A percentile compares a stretch with the other conserved stretches of the same genome.
Evolutionary conservation across 768 basidiomycete species (phyloP).

Genomic region (Kwoniella bestiolae): DNA sequence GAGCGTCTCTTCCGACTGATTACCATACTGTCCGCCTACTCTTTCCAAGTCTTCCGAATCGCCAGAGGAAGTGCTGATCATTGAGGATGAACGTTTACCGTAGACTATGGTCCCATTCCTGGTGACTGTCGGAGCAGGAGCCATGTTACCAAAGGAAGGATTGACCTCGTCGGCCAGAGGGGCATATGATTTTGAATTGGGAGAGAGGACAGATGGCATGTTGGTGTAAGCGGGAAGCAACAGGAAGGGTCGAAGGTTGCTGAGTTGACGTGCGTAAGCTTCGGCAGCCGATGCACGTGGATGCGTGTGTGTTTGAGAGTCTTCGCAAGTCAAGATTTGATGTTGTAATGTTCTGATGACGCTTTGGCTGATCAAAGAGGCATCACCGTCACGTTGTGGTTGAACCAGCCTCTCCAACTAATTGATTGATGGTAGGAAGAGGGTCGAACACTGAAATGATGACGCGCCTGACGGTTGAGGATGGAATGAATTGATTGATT

Average conservation of each 20-base stretch:
- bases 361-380: not conserved
- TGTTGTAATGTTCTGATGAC: no score
- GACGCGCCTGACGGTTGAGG: not conserved
- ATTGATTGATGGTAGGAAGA: no score
- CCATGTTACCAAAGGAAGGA: conserved; percentile 37
- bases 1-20: conserved; percentile 38
- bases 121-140: conserved; percentile 33
- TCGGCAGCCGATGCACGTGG: not conserved
- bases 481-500: not conserved
- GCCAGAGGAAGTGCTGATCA: conserved; percentile 22
- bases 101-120: conserved; percentile 43
- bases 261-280: not conserved
- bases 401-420: not conserved
- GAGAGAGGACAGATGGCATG: conserved; percentile 37
- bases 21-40: not conserved
- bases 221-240: not conserved
- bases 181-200: conserved; percentile 28
- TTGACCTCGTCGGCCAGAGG: conserved; percentile 43
- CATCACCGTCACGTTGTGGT: not conserved
- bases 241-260: not conserved
- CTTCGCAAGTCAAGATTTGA: not conserved
- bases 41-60: conserved; percentile 24
- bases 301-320: not conserved
- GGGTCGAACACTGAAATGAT: not conserved
- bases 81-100: conserved; percentile 17